Base-by-base conservation (phyloP, 805 yeast species). In the Monosporozyma aerobia region DNA sequence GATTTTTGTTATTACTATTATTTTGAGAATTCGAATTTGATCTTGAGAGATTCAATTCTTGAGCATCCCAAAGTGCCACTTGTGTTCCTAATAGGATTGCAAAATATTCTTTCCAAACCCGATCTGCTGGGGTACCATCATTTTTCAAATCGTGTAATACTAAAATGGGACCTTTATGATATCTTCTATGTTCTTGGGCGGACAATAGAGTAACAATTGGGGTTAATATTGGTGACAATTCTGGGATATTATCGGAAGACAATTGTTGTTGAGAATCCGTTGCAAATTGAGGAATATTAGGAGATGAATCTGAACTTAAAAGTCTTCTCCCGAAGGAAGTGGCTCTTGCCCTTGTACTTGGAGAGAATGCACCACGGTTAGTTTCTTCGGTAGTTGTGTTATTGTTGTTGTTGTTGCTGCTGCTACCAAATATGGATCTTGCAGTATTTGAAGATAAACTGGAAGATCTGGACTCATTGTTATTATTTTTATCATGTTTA, bases 61-160 rank as follows among this genome's bases (percentile, higher is more conserved):
- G 81, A 2, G 89, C 87, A 64, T 90, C 90, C 97, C 97, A 94
- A 55, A 88, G 79, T 0, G 97, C 95, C 55, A 92, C 73, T 62
- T 90, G 96, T 54, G 88, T 87, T 23, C 99, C 99, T 5, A 88
- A 80, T 47, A 92, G 73, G 14, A 87, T 86, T 45, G 96, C 97
- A 67, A 86, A 94, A 30, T 90, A 97, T 69, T 92, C 97, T 52
- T 78, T 75, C 99, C 99, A 92, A 61, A 77, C 77, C 48, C 97
- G 75, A 50, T 85, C 87, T 0, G 85, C 82, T 0, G 97, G 92
- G 53, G 82, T 79, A 13, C 98, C 99, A 59, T 92, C 96, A 23
- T 86, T 79, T 63, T 83, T 82, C 60, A 87, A 71, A 60, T 86
- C 92, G 58, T 83, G 82, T 56, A 85, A 73, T 8, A 87, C 69